Base-by-base conservation (phyloP, 2,329 filamentous ascomycete species). In the Exophiala phaeomuriformis region DNA sequence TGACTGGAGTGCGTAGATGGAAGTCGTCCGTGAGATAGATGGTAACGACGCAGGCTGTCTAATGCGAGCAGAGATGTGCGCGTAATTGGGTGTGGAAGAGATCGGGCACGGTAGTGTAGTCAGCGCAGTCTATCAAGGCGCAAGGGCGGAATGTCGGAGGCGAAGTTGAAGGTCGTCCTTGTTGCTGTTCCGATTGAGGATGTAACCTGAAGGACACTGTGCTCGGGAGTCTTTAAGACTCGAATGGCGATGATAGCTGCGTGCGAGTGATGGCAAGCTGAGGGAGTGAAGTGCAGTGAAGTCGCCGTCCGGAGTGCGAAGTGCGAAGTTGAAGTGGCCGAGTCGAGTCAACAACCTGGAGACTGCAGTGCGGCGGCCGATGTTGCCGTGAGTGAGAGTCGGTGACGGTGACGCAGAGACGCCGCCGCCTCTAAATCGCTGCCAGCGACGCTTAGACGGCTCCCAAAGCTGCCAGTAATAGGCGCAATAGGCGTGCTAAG, bases 101-200 rank as follows among this genome's bases (percentile, higher is more conserved):
- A 47, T 35, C 29, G 42, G 28, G 29, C 27, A 12, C 9, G 35
- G n/a, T 6, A 35, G 36, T 31, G 10, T 27, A 40, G 43, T 39
- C 7, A 27, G 19, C 9, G 36, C 10, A 39, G 4, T 35, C 19
- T 27, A 27, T 7, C 28, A 3, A 45, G 28, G 42, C 31, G 42
- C 28, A 33, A 32, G 7, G n/a, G 12, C n/a, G 32, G 45, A 9
- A 9, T 1, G 33, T 31, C 19, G 19, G 19, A 19, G 31, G 35
- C n/a, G 45, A 47, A 9, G 29, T 37, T 27, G 32, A 37, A 40
- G 35, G 33, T 40, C n/a, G 48, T 39, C 37, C 27, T 41, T 10
- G 52, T 45, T 39, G 49, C 42, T 40, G 45, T 48, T 27, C 19
- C 37, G 42, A 27, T 27, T 48, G 27, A 27, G 44, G 28, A 5